These are phyloP conservation scores for Porcisia deanei DNA, from an alignment of 208 protist species.

Conservation along the genomic window DNA sequence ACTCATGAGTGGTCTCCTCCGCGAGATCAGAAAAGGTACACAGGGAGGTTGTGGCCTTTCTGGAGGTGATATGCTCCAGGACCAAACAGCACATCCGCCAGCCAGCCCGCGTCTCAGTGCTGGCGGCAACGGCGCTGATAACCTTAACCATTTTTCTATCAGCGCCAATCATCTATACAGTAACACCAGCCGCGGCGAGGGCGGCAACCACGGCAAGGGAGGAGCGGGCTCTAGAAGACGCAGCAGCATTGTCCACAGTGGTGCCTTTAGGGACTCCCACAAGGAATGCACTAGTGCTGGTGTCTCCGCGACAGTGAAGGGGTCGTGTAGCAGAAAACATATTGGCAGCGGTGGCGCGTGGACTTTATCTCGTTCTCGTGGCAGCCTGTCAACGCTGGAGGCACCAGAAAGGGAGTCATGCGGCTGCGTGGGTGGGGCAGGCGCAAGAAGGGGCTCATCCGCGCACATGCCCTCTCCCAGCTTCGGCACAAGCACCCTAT, in stretches of 20 bases:
- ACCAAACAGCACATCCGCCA: too few relatives aligned
- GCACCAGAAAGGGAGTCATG: neutral
- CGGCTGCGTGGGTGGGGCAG: neutral
- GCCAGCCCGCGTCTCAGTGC: too few relatives aligned
- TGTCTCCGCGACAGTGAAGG: neutral
- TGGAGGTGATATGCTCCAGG: too few relatives aligned
- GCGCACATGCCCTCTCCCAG: neutral
- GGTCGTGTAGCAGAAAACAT: too few relatives aligned
- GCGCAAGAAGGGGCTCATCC: neutral
- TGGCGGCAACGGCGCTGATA: too few relatives aligned
- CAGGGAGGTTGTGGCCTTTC: too few relatives aligned
- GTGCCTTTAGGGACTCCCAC: neutral
- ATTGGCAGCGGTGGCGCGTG: neutral
- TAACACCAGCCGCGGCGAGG: too few relatives aligned
- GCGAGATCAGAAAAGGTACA: too few relatives aligned
- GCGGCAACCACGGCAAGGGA: too few relatives aligned
- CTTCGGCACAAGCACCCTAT: neutral
- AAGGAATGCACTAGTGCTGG: neutral
- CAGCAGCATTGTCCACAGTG: neutral
- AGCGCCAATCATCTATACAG: too few relatives aligned
- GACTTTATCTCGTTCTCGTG: neutral
- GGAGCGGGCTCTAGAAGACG: neutral
- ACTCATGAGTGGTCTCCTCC: too few relatives aligned
- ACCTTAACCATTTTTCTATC: too few relatives aligned
- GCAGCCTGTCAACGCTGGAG: neutral